phyloP scores from a whole-genome alignment of 345 rosid species.

The Pistacia vera region DNA sequence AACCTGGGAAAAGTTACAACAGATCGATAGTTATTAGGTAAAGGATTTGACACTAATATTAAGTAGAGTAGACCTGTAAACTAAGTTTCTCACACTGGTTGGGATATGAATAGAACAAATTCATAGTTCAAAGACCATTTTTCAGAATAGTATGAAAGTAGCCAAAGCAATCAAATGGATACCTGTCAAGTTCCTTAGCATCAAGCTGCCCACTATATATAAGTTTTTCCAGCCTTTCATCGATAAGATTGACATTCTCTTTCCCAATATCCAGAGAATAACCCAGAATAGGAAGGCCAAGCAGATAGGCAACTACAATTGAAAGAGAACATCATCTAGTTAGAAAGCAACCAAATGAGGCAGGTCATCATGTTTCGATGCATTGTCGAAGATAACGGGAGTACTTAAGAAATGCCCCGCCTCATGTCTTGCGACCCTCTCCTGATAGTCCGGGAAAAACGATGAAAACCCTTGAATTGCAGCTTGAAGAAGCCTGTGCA shows the following conservation, averaged over 20 bases:
- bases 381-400: background rate
- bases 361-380: background rate
- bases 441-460: slow-evolving; percentile 86
- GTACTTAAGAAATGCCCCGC: slow-evolving; percentile 92
- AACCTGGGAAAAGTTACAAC: slow-evolving; percentile 43
- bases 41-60: background rate
- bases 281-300: slow-evolving; percentile 88
- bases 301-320: slow-evolving; percentile 70
- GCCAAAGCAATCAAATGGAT: background rate
- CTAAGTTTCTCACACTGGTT: no score
- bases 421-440: slow-evolving; percentile 82
- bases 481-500: slow-evolving; percentile 82
- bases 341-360: slow-evolving; percentile 12
- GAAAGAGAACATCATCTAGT: background rate
- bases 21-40: background rate
- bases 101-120: no score
- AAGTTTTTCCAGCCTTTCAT: slow-evolving; percentile 71
- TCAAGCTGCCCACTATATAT: slow-evolving; percentile 94
- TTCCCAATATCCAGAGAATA: slow-evolving; percentile 92
- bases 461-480: slow-evolving; percentile 77
- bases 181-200: slow-evolving; percentile 87
- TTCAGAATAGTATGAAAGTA: background rate
- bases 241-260: slow-evolving; percentile 91
- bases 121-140: background rate
- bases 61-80: background rate